Conservation (phyloP, 2,329 filamentous ascomycete genomes). For the Fusarium heterosporum region DNA sequence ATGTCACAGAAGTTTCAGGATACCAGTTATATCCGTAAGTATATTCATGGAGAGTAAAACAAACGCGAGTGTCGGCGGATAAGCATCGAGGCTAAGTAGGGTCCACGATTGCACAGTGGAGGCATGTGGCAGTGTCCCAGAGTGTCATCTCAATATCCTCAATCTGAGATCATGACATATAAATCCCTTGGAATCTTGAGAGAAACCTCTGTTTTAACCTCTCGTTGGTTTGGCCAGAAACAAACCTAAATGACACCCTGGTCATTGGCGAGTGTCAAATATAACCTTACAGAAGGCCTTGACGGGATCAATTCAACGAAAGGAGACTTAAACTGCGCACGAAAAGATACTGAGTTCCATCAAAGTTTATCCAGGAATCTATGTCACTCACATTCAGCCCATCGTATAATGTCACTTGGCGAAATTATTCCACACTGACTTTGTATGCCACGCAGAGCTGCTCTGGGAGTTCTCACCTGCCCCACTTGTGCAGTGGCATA, state of each 20-base stretch:
- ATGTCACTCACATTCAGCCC: not conserved
- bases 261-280: not conserved
- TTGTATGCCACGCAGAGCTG: not conserved
- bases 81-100: not conserved
- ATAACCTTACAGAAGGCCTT: not conserved
- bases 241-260: not conserved
- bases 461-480: not conserved
- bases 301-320: not conserved
- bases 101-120: not conserved
- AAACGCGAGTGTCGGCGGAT: not conserved
- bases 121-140: not conserved
- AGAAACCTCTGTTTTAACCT: not conserved
- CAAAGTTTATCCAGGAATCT: not conserved
- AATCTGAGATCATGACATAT: not conserved
- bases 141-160: not conserved
- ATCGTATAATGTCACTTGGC: not conserved
- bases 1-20: not conserved
- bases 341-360: not conserved
- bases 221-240: not conserved
- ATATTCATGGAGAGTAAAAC: not conserved
- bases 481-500: not conserved
- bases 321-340: not conserved
- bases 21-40: too few species aligned
- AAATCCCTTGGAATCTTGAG: not conserved
- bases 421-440: not conserved